Evolutionary conservation across 805 yeast genomes (phyloP), one percentile per base, ranked within the genome.

Genomic region (Wickerhamiella kurtzmanii): DNA sequence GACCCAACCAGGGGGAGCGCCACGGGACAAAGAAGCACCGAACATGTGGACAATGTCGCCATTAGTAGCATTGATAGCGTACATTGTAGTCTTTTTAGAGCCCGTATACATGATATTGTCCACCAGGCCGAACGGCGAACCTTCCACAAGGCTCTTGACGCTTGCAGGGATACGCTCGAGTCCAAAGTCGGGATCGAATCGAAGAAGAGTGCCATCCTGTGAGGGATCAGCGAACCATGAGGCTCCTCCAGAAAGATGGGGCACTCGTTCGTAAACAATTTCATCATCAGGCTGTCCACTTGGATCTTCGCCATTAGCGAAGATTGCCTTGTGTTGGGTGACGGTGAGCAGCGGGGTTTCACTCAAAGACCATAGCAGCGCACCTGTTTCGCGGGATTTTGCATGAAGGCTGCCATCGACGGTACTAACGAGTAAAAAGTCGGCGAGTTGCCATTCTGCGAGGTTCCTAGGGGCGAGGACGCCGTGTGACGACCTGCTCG

Each of bases 351-450:
- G 80, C 2, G 72, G 74, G 17, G 74, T 75, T 2, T 83, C 77
- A 3, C 76, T 74, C 2, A 87, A 63, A 0, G 86, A 72, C 97
- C 97, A 88, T 15, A 80, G 58, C 8, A 79, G 61, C 21, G 75
- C 75, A 1, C 97, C 97, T 0, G 82, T 76, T 44, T 74, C 68
- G 50, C 96, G 68, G 53, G 80, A 77, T 8, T 87, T 63, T 0
- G 92, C 95, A 59, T 86, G 92, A 8, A 88, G 62, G 22, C 82
- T 79, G 1, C 96, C 97, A 57, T 89, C 95, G 1, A 87, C 73
- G 56, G 88, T 94, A 21, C 41, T 38, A 4, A 38, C 8, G 22
- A 38, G 25, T 4, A 38, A 25, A 38, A 38, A 38, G 22, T 13
- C 20, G 9, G 41, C 22, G n/a, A 38, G 25, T 19, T 18, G 15